Evolutionary conservation across 2,329 filamentous ascomycete species (phyloP).

Genomic region (Alternaria triticina): DNA sequence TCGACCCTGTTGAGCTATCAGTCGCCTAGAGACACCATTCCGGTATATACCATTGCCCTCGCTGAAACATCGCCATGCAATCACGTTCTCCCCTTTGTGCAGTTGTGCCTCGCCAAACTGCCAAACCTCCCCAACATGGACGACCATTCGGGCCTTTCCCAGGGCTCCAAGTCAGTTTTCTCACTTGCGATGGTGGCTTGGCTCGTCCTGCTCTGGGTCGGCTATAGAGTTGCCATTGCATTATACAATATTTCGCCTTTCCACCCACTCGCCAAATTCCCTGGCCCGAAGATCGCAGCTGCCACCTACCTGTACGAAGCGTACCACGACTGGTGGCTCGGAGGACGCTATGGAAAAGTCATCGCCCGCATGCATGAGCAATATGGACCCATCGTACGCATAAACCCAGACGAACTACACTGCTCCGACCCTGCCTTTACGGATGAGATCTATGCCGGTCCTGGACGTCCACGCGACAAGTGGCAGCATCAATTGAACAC

Average conservation of each 20-base stretch:
- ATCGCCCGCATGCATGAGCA: slow-evolving; percentile 44
- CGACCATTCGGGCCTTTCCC: slow-evolving; percentile 17
- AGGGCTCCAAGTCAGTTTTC: slow-evolving; percentile 14
- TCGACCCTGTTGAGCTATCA: slow-evolving; percentile 4
- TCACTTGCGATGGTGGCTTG: slow-evolving; percentile 20
- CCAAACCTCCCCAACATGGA: slow-evolving; percentile 20
- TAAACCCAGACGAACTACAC: slow-evolving; percentile 44
- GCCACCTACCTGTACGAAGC: slow-evolving; percentile 36
- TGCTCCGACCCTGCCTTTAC: slow-evolving; percentile 40
- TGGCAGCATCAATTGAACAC: slow-evolving; percentile 34
- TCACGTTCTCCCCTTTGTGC: slow-evolving; percentile 9
- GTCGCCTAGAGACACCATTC: neutral
- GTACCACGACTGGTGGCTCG: slow-evolving; percentile 36
- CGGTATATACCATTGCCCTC: slow-evolving; percentile 22
- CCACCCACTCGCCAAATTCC: slow-evolving; percentile 32
- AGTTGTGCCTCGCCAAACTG: slow-evolving; percentile 6
- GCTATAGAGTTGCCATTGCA: slow-evolving; percentile 23
- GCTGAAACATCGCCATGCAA: slow-evolving; percentile 8
- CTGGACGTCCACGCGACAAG: slow-evolving; percentile 29
- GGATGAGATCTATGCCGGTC: slow-evolving; percentile 42
- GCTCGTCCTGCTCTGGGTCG: slow-evolving; percentile 25
- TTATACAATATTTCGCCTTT: slow-evolving; percentile 34
- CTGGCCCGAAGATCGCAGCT: slow-evolving; percentile 40
- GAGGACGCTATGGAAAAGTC: slow-evolving; percentile 43
- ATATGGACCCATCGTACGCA: slow-evolving; percentile 38